A percentile compares a stretch with the other conserved stretches of the same genome.
These are phyloP conservation scores for Aspergillus ibericus DNA, from an alignment of 2,329 filamentous ascomycete genomes.

Conservation along the genomic window DNA sequence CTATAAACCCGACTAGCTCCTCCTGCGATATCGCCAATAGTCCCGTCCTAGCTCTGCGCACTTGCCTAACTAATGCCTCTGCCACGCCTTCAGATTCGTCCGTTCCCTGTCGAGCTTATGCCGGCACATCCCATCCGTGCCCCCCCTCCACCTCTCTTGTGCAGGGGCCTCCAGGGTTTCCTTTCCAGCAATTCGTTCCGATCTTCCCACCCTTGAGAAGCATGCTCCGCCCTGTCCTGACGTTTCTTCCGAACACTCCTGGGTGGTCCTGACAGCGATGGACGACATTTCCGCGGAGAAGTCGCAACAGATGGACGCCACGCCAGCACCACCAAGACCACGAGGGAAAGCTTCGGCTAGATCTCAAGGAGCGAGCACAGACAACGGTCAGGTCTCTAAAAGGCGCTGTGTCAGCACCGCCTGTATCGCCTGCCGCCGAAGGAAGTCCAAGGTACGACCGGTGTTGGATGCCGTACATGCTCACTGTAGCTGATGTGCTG, in stretches of 20 bases:
- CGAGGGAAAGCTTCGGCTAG: constrained; percentile 20
- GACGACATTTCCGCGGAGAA: constrained; percentile 23
- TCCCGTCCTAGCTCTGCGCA: constrained; percentile 3
- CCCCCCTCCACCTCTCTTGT: neutral
- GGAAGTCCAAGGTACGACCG: constrained; percentile 67
- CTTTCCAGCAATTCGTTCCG: constrained; percentile 8
- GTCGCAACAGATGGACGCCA: constrained; percentile 10
- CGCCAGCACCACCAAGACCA: constrained; percentile 15
- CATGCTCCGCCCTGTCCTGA: constrained; percentile 20
- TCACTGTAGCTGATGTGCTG: constrained; percentile 5
- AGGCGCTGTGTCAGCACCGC: constrained; percentile 81
- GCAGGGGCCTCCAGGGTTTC: constrained; percentile 5
- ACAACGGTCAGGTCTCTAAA: constrained; percentile 50
- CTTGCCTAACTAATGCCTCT: constrained; percentile 13
- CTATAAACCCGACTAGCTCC: neutral
- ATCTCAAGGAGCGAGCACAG: constrained; percentile 33
- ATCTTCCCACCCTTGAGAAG: constrained; percentile 17
- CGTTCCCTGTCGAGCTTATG: constrained; percentile 1
- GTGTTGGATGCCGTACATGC: neutral
- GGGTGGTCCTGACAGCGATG: constrained; percentile 29
- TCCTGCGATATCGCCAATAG: constrained; percentile 3
- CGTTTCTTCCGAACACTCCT: constrained; percentile 22
- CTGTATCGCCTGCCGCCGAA: constrained; percentile 74
- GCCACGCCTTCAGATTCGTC: constrained; percentile 11
- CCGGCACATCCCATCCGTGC: constrained; percentile 8